These are phyloP conservation scores for Claviceps sp. DNA, from an alignment of 2,329 filamentous ascomycete genomes.

Conservation along the genomic window DNA sequence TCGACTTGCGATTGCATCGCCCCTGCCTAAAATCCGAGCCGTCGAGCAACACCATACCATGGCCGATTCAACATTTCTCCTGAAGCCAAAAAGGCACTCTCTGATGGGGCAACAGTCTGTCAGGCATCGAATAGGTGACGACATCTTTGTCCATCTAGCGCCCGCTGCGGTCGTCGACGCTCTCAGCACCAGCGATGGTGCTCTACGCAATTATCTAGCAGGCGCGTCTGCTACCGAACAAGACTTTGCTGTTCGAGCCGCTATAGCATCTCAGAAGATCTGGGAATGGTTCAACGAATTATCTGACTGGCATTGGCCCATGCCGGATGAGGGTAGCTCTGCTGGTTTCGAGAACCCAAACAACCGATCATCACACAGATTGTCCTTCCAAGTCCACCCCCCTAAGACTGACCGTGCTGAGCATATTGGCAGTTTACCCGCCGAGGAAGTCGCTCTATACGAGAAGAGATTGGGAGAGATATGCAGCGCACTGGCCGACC, in stretches of 20 bases:
- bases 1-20: neutral
- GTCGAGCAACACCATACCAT: constrained; percentile 12
- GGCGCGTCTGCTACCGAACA: constrained; percentile 51
- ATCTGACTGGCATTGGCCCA: constrained; percentile 43
- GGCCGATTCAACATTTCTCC: constrained; percentile 20
- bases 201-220: constrained; percentile 46
- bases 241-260: constrained; percentile 57
- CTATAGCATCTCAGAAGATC: constrained; percentile 56
- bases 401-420: constrained; percentile 14
- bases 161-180: constrained; percentile 48
- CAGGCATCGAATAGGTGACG: constrained; percentile 36
- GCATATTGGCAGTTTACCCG: constrained; percentile 61
- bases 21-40: neutral
- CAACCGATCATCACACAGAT: constrained; percentile 25
- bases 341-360: constrained; percentile 40
- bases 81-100: constrained; percentile 21
- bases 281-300: constrained; percentile 67
- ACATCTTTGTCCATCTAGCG: constrained; percentile 47
- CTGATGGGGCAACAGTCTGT: constrained; percentile 26
- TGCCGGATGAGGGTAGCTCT: constrained; percentile 24
- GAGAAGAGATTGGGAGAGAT: constrained; percentile 66
- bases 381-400: constrained; percentile 16
- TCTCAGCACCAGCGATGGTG: constrained; percentile 38
- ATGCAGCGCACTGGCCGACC: constrained; percentile 48
- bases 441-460: constrained; percentile 50